Percentiles rank a stretch among this genome's conserved stretches.
These are phyloP conservation scores for Aspergillus melleus DNA, from an alignment of 2,329 filamentous ascomycete species.

Conservation along the genomic window DNA sequence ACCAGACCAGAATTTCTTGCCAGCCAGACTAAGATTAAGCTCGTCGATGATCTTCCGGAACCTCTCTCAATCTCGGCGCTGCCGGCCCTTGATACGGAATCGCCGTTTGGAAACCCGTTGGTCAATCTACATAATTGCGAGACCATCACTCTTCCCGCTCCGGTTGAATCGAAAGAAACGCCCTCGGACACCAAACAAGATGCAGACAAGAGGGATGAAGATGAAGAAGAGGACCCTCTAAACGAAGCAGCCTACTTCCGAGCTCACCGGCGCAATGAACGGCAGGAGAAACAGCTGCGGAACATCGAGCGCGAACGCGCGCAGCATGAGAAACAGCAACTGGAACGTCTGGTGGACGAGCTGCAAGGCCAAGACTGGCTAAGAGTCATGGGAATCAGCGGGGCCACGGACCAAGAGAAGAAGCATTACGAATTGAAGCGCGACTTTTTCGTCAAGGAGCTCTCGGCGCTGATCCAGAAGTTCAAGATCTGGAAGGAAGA, in stretches of 20 bases:
- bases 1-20: slow-evolving; percentile 66
- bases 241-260: slow-evolving; percentile 57
- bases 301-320: slow-evolving; percentile 67
- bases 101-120: slow-evolving; percentile 39
- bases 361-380: slow-evolving; percentile 92
- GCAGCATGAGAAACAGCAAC: slow-evolving; percentile 65
- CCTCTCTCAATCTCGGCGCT: slow-evolving; percentile 20
- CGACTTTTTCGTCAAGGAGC: slow-evolving; percentile 79
- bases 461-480: slow-evolving; percentile 78
- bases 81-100: slow-evolving; percentile 20
- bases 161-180: neutral
- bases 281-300: slow-evolving; percentile 67
- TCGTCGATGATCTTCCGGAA: slow-evolving; percentile 60
- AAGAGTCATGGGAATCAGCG: slow-evolving; percentile 84
- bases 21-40: slow-evolving; percentile 69
- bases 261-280: slow-evolving; percentile 60
- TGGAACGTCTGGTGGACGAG: slow-evolving; percentile 72
- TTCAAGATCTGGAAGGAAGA: slow-evolving; percentile 86
- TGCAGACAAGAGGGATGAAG: neutral
- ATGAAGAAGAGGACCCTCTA: slow-evolving; percentile 52
- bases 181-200: slow-evolving; percentile 18
- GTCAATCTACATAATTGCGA: slow-evolving; percentile 40
- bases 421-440: slow-evolving; percentile 85
- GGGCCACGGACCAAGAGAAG: slow-evolving; percentile 79
- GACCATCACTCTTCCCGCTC: slow-evolving; percentile 22